Evolutionary conservation across 2,329 filamentous ascomycete genomes (phyloP).

Genomic region (Epichloe amarillans): DNA sequence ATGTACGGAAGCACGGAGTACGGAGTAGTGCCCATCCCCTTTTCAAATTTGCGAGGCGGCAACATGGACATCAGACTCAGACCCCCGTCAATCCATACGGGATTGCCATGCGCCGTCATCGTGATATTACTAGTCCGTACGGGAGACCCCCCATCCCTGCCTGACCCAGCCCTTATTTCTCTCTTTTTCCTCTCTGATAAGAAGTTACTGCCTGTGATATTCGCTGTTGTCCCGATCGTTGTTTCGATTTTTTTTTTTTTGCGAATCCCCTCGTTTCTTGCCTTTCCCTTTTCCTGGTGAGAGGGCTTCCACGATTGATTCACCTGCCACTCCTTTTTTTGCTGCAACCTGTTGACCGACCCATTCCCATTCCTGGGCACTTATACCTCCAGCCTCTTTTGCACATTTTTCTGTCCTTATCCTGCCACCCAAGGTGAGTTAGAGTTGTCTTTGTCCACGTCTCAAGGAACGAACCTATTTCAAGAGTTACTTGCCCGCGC

Average conservation of each 20-base stretch:
- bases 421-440: background rate
- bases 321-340: conserved; percentile 5
- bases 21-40: background rate
- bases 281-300: background rate
- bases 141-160: background rate
- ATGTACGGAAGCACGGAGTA: too few species aligned
- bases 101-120: background rate
- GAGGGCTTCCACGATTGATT: conserved; percentile 1
- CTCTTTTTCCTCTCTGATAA: background rate
- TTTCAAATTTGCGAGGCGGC: background rate
- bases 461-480: background rate
- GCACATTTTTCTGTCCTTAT: background rate
- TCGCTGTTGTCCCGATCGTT: background rate
- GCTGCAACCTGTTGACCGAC: background rate
- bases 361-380: background rate
- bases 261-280: conserved; percentile 1
- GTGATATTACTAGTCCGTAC: background rate
- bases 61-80: background rate
- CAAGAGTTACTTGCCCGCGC: background rate
- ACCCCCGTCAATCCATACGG: background rate
- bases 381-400: background rate
- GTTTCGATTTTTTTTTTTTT: background rate
- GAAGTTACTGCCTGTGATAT: background rate
- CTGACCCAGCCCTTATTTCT: background rate
- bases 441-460: background rate